Percentiles rank a stretch among this genome's conserved stretches.
Evolutionary conservation across 306 rosid species (phyloP).

Genomic region (Malus sieversii): DNA sequence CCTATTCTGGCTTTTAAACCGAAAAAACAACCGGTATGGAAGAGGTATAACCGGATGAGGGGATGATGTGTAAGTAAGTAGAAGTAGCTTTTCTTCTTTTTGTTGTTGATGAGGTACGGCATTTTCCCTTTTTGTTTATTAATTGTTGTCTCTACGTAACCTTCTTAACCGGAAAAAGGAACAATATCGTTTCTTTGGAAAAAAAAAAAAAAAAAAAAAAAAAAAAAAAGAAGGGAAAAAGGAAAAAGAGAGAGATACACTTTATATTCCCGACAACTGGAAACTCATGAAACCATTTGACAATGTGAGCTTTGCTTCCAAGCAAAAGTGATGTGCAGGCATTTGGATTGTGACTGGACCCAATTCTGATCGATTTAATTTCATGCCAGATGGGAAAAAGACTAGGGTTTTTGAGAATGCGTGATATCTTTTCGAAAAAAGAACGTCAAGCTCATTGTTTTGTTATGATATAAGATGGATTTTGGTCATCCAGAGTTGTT

Average conservation of each 20-base stretch:
- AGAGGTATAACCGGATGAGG: no score
- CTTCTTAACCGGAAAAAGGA: background rate
- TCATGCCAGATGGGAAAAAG: background rate
- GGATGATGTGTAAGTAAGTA: no score
- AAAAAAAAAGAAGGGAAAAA: no score
- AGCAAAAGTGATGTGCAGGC: background rate
- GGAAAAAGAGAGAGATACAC: no score
- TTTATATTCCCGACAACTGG: no score
- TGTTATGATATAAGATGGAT: no score
- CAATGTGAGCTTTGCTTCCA: background rate
- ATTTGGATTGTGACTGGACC: background rate
- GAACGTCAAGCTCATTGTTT: no score
- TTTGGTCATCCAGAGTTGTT: fast-evolving
- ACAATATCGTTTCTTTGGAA: no score
- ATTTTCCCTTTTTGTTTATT: background rate
- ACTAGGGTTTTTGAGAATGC: background rate
- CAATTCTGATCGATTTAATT: background rate
- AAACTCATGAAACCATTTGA: no score
- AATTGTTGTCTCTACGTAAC: background rate
- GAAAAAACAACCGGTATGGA: no score
- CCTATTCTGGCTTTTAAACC: background rate
- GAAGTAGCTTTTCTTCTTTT: background rate
- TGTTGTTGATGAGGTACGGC: background rate
- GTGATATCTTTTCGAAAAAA: fast-evolving
- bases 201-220: no score